Base-by-base conservation (phyloP, 2,329 filamentous ascomycete genomes). In the Zymoseptoria passerinii region DNA sequence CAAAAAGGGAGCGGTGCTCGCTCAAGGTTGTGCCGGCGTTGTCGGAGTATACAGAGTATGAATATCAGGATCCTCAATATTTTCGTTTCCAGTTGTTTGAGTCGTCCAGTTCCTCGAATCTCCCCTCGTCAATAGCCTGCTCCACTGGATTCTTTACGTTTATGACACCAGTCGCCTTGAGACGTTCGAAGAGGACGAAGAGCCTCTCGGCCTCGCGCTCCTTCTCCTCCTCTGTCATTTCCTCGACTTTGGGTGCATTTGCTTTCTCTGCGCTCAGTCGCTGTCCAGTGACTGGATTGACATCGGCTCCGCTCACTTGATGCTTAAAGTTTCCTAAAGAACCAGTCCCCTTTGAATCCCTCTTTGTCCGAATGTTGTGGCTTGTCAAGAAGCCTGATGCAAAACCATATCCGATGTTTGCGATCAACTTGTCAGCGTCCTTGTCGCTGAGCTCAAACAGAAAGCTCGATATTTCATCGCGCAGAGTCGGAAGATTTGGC, bases 391-490 rank as follows among this genome's bases (percentile, higher is more conserved):
- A 96, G 0, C 94, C 94, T 0, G 91, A 89, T 0, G 94, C 94
- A 69, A 89, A 96, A 0, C 94, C 94, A 70, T 96, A 99, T 0
- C 94, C 94, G 10, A 99, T 89, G 65, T 96, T 96, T 54, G 89
- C 81, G 0, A 97, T 88, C 68, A 96, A 94, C 28, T 80, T 87
- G 16, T 81, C 82, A 0, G 92, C 83, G 66, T 96, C 86, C 66
- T 86, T 88, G 63, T 87, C 87, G 0, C 91, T 96, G 28, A 97
- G 80, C 63, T 95, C 88, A 71, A 95, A 99, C 61, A 96, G 82
- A 23, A 99, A 79, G 28, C 86, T 81, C 0, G 88, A 89, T 55
- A 95, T 87, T 18, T 83, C 83, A 52, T 88, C 84, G 18, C 90
- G 84, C 2, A 96, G 77, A 48, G 86, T 84, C 0, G 89, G 84